A percentile compares a stretch with the other conserved stretches of the same genome.
phyloP scores from a whole-genome alignment of 202 grass and related monocot genomes.

The Schoenoplectus tabernaemontani region DNA sequence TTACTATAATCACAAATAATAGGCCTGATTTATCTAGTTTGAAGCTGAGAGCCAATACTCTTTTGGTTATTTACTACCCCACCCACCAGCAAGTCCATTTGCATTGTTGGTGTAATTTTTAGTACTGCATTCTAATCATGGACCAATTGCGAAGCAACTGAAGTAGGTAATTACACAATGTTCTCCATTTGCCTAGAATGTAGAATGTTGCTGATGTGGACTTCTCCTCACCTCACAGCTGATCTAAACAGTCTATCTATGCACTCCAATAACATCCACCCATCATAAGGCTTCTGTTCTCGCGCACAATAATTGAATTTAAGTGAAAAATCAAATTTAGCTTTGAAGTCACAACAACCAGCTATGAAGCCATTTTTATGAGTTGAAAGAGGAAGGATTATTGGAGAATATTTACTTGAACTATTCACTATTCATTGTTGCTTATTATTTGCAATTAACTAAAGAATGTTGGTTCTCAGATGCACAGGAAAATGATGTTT shows the following conservation, averaged over 20 bases:
- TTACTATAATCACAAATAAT: background rate
- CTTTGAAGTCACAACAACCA: background rate
- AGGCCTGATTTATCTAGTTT: background rate
- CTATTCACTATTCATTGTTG: background rate
- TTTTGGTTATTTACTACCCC: background rate
- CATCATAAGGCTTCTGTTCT: background rate
- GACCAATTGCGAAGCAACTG: too few relatives aligned
- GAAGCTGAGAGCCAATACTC: background rate
- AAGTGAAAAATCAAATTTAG: too few relatives aligned
- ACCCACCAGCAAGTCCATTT: too few relatives aligned
- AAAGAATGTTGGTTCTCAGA: constrained; percentile 5
- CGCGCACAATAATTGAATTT: background rate
- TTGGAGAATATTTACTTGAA: background rate
- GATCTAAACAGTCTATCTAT: too few relatives aligned
- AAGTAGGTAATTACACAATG: too few relatives aligned
- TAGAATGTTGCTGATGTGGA: too few relatives aligned
- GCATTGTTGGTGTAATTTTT: too few relatives aligned
- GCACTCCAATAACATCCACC: background rate
- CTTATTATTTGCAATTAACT: constrained; percentile 22
- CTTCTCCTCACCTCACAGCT: too few relatives aligned
- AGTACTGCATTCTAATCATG: too few relatives aligned
- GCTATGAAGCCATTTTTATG: background rate
- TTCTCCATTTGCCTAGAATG: too few relatives aligned
- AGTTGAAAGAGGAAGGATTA: background rate
- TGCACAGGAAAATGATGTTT: constrained; percentile 10